These are phyloP conservation scores for Quercus glauca DNA, from an alignment of 306 rosid species.

Conservation along the genomic window DNA sequence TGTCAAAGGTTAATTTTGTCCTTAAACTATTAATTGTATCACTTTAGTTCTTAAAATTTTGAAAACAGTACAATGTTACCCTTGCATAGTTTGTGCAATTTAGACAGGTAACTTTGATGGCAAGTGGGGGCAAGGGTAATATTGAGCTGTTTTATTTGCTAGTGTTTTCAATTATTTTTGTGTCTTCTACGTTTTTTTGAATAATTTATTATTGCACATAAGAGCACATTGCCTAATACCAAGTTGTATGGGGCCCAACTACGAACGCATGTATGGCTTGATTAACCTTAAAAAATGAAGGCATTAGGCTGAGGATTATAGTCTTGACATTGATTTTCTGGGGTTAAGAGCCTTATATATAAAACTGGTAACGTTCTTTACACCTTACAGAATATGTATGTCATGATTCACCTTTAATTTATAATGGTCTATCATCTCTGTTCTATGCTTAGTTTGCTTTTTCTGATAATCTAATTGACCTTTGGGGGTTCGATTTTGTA, in stretches of 20 bases:
- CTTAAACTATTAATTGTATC: no score
- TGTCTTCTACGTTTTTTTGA: not conserved
- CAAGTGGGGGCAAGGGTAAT: no score
- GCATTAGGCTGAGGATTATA: not conserved
- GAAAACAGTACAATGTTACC: no score
- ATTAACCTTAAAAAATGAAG: not conserved
- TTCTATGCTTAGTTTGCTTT: slow-evolving; percentile 2
- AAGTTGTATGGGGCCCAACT: not conserved
- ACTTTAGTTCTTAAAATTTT: no score
- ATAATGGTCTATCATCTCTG: not conserved
- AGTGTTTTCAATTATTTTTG: not conserved
- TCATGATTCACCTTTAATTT: not conserved
- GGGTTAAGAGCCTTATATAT: slow-evolving; percentile 11
- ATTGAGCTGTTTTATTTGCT: not conserved
- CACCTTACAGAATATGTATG: not conserved
- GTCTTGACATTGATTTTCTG: not conserved
- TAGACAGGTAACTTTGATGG: no score
- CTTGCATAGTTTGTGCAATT: no score
- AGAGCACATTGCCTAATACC: not conserved
- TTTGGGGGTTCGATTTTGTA: slow-evolving; percentile 24
- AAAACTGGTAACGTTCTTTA: not conserved
- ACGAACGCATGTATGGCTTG: not conserved
- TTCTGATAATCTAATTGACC: not conserved
- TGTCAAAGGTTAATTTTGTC: no score
- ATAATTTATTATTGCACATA: not conserved